Evolutionary conservation across 1,284 basidiomycete species (phyloP).

Genomic region (Microbotryum lychnidis-dioicae): DNA sequence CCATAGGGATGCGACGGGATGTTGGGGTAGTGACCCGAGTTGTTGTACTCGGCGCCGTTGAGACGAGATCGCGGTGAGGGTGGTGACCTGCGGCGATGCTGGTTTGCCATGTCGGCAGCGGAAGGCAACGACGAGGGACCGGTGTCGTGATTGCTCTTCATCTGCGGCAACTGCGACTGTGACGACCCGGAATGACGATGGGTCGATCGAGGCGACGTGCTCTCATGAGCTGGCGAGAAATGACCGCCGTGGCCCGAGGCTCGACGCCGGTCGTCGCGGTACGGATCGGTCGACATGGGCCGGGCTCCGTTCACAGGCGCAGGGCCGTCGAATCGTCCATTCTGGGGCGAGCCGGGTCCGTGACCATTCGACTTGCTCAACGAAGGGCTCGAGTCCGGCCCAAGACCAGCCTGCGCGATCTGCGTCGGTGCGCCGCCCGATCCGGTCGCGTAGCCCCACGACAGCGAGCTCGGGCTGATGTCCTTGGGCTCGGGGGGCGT

Average conservation of each 20-base stretch:
- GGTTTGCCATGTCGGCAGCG: conserved; percentile 5
- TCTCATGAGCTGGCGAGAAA: conserved; percentile 8
- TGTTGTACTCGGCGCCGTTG: neutral
- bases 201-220: conserved; percentile 8
- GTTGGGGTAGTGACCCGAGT: conserved; percentile 6
- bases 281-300: conserved; percentile 25
- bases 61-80: conserved; percentile 23
- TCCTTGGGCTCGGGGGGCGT: conserved; percentile 34
- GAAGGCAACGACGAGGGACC: conserved; percentile 7
- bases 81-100: conserved; percentile 11
- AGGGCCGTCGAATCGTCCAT: conserved; percentile 15
- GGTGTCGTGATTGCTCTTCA: conserved; percentile 9
- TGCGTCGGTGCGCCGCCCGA: conserved; percentile 22
- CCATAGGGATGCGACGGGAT: conserved; percentile 7
- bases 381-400: conserved; percentile 18
- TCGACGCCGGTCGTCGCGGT: conserved; percentile 15
- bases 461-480: conserved; percentile 31
- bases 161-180: conserved; percentile 10
- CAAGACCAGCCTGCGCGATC: conserved; percentile 18
- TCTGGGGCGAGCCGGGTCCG: conserved; percentile 11
- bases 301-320: conserved; percentile 15
- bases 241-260: conserved; percentile 2
- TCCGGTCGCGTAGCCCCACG: conserved; percentile 29
- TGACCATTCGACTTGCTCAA: neutral
- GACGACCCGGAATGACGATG: conserved; percentile 3